Evolutionary conservation across 768 basidiomycete species (phyloP), one percentile per base, ranked within the genome.

Genomic region (Filobasidium floriforme): DNA sequence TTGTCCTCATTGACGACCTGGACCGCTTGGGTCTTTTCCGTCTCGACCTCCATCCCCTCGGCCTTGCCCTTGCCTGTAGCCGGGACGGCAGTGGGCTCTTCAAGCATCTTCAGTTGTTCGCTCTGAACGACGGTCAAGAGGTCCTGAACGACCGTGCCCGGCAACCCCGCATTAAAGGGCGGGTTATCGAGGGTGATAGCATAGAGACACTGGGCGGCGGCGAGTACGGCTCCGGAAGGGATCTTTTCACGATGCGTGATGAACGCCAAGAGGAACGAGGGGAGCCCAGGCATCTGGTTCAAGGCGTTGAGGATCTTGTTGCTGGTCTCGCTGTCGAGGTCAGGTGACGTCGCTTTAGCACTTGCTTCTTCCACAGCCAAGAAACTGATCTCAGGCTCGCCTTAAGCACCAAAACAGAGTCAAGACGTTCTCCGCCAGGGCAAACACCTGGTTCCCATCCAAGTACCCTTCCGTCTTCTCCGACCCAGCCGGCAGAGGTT

Each of bases 181-280:
- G 79, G 81, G 69, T 96, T 97, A 74, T 96, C 93, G 75, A 93
- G 91, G 1, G 91, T 90, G 29, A 97, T 81, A 67, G 94, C 89
- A 77, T 94, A 96, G 19, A 96, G 80, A 73, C 91, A 91, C 74
- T 97, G 93, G 91, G 92, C 89, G 73, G 92, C 90, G 57, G 93
- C 85, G 44, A 85, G 84, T 5, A 90, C 87, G 1, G 89, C 87
- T 0, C 84, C 80, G 18, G 87, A 67, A 1, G 91, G 88, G 9
- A 94, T 79, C 59, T 83, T 84, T 52, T 85, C 84, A 63, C 86
- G 83, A 2, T 88, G 84, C 10, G 82, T 84, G 46, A 97, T 81
- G 79, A 96, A 93, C n/a, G 90, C 87, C 85, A 92, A 86, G 61
- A 97, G 81, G 79, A 97, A 92, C 0, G 90, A 89, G 12, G 87